Conservation (phyloP, 139 green algal genomes). For the Micractinium sp. region DNA sequence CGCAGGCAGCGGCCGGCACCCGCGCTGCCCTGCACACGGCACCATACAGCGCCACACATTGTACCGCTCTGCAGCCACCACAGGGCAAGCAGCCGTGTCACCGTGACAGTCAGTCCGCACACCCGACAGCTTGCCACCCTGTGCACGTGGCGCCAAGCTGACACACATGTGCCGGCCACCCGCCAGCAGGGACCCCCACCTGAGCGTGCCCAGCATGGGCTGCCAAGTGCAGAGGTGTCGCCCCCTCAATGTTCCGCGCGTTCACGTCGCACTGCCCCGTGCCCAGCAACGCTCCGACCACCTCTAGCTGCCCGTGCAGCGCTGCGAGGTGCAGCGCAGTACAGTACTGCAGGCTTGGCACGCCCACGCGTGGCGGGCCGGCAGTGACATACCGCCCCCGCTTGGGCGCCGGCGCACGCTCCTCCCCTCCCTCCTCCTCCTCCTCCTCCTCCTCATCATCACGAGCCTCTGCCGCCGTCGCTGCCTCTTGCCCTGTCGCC, state of each 20-base stretch:
- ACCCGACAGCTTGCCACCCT: too few species aligned
- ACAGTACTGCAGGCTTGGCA: slow-evolving; percentile 45
- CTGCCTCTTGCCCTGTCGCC: background rate
- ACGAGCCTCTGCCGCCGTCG: background rate
- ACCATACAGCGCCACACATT: too few species aligned
- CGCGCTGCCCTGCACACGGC: too few species aligned
- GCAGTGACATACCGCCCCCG: slow-evolving; percentile 22
- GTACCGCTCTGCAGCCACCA: too few species aligned
- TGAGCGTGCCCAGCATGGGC: slow-evolving; percentile 39
- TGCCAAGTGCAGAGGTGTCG: slow-evolving; percentile 52
- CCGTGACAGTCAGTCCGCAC: too few species aligned
- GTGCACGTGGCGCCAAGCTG: background rate
- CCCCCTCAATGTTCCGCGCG: slow-evolving; percentile 39
- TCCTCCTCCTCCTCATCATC: background rate
- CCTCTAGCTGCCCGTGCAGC: slow-evolving; percentile 40
- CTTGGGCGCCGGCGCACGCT: slow-evolving; percentile 17
- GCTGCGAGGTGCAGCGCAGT: slow-evolving; percentile 49
- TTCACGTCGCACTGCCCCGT: slow-evolving; percentile 35
- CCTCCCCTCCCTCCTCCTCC: background rate
- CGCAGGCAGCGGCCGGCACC: too few species aligned
- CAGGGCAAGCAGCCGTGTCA: too few species aligned
- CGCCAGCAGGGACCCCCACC: background rate
- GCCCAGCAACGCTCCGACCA: slow-evolving; percentile 31
- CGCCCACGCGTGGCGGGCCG: background rate
- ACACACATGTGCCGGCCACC: background rate